A percentile compares a stretch with the other conserved stretches of the same genome.
These are phyloP conservation scores for Ilex aquifolium DNA, from an alignment of 257 asterid genomes.

Conservation along the genomic window DNA sequence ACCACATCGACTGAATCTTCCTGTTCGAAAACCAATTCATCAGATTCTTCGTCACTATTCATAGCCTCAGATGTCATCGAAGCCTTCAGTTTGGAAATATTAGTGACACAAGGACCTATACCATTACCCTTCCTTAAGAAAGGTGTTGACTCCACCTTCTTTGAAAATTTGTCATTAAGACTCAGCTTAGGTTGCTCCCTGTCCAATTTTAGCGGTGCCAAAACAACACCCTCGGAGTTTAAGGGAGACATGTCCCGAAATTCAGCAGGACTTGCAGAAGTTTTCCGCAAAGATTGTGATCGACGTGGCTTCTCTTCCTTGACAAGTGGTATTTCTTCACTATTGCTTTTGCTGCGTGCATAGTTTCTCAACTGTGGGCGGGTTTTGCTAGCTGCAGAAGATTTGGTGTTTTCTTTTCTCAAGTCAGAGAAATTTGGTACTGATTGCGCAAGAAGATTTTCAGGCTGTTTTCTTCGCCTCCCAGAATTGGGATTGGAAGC, in stretches of 20 bases:
- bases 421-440: slow-evolving; percentile 80
- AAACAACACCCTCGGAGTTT: slow-evolving; percentile 46
- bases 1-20: slow-evolving; percentile 39
- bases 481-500: slow-evolving; percentile 40
- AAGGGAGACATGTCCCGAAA: slow-evolving; percentile 34
- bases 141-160: slow-evolving; percentile 41
- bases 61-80: slow-evolving; percentile 30
- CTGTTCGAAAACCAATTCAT: slow-evolving; percentile 43
- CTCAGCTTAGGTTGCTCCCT: background rate
- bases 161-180: slow-evolving; percentile 18
- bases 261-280: slow-evolving; percentile 44
- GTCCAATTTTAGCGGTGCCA: slow-evolving; percentile 28
- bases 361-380: slow-evolving; percentile 61
- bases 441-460: slow-evolving; percentile 85
- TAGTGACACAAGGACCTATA: slow-evolving; percentile 38
- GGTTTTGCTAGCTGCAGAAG: slow-evolving; percentile 48
- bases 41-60: slow-evolving; percentile 38
- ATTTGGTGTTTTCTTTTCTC: slow-evolving; percentile 75
- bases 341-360: slow-evolving; percentile 52
- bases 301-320: slow-evolving; percentile 71
- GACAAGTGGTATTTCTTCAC: slow-evolving; percentile 45
- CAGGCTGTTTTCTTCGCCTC: slow-evolving; percentile 64
- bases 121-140: slow-evolving; percentile 64
- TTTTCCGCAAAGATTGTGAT: slow-evolving; percentile 54
- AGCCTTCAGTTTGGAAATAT: slow-evolving; percentile 39